phyloP scores from a whole-genome alignment of 2,329 filamentous ascomycete genomes.

The Chalaropsis ovoidea region DNA sequence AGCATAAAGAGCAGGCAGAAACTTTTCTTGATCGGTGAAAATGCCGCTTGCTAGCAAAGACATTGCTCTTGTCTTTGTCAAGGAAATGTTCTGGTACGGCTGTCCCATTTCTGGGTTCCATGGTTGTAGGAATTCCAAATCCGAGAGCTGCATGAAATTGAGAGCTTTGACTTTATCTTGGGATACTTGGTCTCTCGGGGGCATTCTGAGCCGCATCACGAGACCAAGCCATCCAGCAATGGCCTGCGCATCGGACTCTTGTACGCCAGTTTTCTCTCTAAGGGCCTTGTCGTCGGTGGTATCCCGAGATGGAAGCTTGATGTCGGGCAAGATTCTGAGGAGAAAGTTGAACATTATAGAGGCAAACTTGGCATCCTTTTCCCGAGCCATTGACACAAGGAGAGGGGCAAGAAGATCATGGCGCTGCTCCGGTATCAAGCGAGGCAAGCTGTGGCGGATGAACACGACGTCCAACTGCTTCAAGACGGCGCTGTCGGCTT shows the following conservation, averaged over 20 bases:
- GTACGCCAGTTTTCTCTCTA: conserved; percentile 55
- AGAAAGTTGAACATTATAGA: conserved; percentile 67
- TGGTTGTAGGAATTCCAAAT: conserved; percentile 59
- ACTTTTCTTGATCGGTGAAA: conserved; percentile 73
- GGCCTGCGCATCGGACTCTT: conserved; percentile 59
- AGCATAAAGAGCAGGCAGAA: conserved; percentile 73
- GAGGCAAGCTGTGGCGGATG: conserved; percentile 65
- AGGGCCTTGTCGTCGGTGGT: conserved; percentile 66
- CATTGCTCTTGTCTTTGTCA: conserved; percentile 48
- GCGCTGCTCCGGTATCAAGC: conserved; percentile 48
- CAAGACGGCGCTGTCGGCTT: conserved; percentile 60
- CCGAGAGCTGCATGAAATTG: conserved; percentile 44
- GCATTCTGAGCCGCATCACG: conserved; percentile 53
- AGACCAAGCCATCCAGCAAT: conserved; percentile 67
- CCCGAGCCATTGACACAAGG: conserved; percentile 52
- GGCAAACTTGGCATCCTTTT: conserved; percentile 39
- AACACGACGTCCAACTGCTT: conserved; percentile 83
- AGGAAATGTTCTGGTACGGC: conserved; percentile 30
- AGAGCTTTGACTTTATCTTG: conserved; percentile 10
- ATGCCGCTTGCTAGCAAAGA: conserved; percentile 72
- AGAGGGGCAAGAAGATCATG: conserved; percentile 62
- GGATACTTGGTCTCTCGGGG: conserved; percentile 21
- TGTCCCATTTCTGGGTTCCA: conserved; percentile 39
- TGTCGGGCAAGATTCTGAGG: conserved; percentile 61
- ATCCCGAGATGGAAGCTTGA: conserved; percentile 63